Conservation (phyloP, 495 filamentous ascomycete species). For the Pseudotulostoma volvatum region DNA sequence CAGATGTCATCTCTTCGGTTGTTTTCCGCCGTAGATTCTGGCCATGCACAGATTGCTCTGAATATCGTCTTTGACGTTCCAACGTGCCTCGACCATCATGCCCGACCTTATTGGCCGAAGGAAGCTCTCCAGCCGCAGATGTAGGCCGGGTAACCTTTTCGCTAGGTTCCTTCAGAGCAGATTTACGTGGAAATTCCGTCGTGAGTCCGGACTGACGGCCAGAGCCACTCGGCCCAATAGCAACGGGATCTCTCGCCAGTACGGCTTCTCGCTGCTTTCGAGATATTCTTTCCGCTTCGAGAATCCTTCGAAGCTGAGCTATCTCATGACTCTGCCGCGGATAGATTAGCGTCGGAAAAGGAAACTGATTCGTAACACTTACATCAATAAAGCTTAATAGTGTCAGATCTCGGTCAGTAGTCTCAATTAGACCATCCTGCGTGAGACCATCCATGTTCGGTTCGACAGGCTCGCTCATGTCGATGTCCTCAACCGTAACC, state of each 20-base stretch:
- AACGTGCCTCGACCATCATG: slow-evolving; percentile 19
- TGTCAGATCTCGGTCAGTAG: slow-evolving; percentile 23
- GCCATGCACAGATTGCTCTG: slow-evolving; percentile 24
- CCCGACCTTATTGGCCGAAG: slow-evolving; percentile 9
- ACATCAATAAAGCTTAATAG: slow-evolving; percentile 33
- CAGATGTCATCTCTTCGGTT: slow-evolving; percentile 60
- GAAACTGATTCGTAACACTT: slow-evolving; percentile 4
- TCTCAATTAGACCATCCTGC: slow-evolving; percentile 18
- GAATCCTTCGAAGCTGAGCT: slow-evolving; percentile 28
- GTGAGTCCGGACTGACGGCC: slow-evolving; percentile 24
- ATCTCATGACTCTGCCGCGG: slow-evolving; percentile 26
- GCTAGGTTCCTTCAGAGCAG: slow-evolving; percentile 28
- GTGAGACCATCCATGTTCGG: slow-evolving; percentile 14
- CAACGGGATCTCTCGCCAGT: slow-evolving; percentile 14
- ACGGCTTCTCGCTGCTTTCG: slow-evolving; percentile 28
- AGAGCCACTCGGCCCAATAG: slow-evolving; percentile 19
- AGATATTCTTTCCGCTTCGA: slow-evolving; percentile 32
- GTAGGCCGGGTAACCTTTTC: slow-evolving; percentile 17
- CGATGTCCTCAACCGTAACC: slow-evolving; percentile 26
- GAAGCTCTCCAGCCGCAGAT: slow-evolving; percentile 24
- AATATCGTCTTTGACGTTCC: slow-evolving; percentile 29
- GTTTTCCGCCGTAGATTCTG: slow-evolving; percentile 19
- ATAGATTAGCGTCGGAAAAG: slow-evolving; percentile 1
- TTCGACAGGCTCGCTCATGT: slow-evolving; percentile 16
- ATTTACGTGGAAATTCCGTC: slow-evolving; percentile 25